A percentile compares a stretch with the other conserved stretches of the same genome.
phyloP scores from a whole-genome alignment of 2,329 filamentous ascomycete genomes.

The Aspergillus viridinutans region DNA sequence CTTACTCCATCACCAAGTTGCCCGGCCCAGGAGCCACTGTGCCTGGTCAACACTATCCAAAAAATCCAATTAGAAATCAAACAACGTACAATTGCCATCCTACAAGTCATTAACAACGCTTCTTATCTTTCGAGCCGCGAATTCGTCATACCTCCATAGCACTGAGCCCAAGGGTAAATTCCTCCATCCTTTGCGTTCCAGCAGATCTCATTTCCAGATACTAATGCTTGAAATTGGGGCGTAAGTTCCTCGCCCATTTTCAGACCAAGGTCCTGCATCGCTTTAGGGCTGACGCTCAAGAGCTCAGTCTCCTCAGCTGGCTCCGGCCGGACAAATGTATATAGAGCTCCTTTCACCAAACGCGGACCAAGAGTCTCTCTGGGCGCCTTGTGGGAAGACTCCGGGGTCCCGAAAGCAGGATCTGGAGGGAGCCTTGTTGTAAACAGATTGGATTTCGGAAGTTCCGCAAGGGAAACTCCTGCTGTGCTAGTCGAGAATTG shows the following conservation, averaged over 20 bases:
- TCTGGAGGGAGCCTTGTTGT: slow-evolving; percentile 70
- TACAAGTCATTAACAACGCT: slow-evolving; percentile 19
- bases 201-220: slow-evolving; percentile 76
- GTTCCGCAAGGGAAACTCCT: slow-evolving; percentile 42
- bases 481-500: slow-evolving; percentile 32
- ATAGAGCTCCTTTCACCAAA: slow-evolving; percentile 78
- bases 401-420: slow-evolving; percentile 71
- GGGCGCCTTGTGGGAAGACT: slow-evolving; percentile 74
- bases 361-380: slow-evolving; percentile 73
- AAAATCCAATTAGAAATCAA: background rate
- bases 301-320: slow-evolving; percentile 68
- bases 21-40: slow-evolving; percentile 79
- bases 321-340: slow-evolving; percentile 86
- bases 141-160: slow-evolving; percentile 75
- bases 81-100: slow-evolving; percentile 48
- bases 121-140: slow-evolving; percentile 23
- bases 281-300: slow-evolving; percentile 72
- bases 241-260: slow-evolving; percentile 62
- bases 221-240: slow-evolving; percentile 70
- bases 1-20: slow-evolving; percentile 80
- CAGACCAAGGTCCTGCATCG: slow-evolving; percentile 77
- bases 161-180: slow-evolving; percentile 98
- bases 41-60: slow-evolving; percentile 36
- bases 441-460: slow-evolving; percentile 63
- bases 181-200: slow-evolving; percentile 69